phyloP scores from a whole-genome alignment of 2,329 filamentous ascomycete species.

The Gremmenia infestans region DNA sequence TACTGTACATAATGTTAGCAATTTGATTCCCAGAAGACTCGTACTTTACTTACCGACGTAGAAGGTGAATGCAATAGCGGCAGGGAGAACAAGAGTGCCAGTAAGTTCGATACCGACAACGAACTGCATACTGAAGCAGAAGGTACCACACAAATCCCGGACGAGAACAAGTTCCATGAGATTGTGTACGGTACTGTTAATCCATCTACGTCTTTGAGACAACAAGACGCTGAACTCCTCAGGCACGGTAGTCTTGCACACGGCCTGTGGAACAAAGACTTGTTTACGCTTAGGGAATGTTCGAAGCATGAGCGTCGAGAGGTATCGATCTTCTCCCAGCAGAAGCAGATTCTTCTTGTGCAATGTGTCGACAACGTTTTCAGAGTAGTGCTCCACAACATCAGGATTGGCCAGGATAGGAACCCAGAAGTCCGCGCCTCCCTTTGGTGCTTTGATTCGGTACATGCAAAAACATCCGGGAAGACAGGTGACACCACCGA shows the following conservation, averaged over 20 bases:
- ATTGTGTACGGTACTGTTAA: slow-evolving; percentile 98
- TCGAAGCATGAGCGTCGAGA: slow-evolving; percentile 95
- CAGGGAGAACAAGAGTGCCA: slow-evolving; percentile 89
- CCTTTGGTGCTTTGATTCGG: slow-evolving; percentile 97
- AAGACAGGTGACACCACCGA: slow-evolving; percentile 97
- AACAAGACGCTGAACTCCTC: slow-evolving; percentile 88
- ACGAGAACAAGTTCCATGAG: slow-evolving; percentile 96
- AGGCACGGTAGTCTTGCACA: slow-evolving; percentile 97
- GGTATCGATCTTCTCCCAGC: slow-evolving; percentile 88
- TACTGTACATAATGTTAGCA: slow-evolving; percentile 45
- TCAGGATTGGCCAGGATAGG: slow-evolving; percentile 97
- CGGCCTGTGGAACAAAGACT: slow-evolving; percentile 95
- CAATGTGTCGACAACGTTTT: slow-evolving; percentile 96
- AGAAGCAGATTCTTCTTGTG: slow-evolving; percentile 96
- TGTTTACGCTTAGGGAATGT: slow-evolving; percentile 99
- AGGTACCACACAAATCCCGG: slow-evolving; percentile 92
- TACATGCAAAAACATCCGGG: slow-evolving; percentile 99
- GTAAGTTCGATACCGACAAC: slow-evolving; percentile 93
- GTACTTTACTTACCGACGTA: slow-evolving; percentile 71
- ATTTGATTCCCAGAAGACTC: background rate
- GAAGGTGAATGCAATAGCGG: slow-evolving; percentile 93
- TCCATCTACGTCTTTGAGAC: slow-evolving; percentile 95
- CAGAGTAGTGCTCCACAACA: slow-evolving; percentile 97
- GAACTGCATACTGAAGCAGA: slow-evolving; percentile 99
- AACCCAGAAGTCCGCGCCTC: slow-evolving; percentile 98